Base-by-base conservation (phyloP, 768 basidiomycete species). In the Pleurotus platypus region DNA sequence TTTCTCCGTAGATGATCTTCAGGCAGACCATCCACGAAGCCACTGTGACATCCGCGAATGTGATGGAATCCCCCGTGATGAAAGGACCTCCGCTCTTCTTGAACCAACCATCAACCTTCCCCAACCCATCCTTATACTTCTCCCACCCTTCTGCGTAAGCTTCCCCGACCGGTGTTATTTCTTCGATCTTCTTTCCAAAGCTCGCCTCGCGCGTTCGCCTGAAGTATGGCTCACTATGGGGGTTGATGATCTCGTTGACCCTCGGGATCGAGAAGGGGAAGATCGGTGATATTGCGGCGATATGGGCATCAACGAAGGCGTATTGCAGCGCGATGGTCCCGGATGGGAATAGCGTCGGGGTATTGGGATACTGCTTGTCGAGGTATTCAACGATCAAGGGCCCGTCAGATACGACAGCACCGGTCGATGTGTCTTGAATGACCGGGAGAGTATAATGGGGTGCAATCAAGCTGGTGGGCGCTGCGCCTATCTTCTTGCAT, bases 341-440 rank as follows among this genome's bases (percentile, higher is more conserved):
- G 27, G 27, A 8, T n/a, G 50, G 50, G n/a, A 53, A 37, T 2
- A 53, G 12, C 35, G 6, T 40, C 3, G 27, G 35, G 5, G 50
- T 53, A 22, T 67, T 64, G 0, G 77, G 76, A 62, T 78, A 80
- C 8, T 68, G 64, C 3, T 66, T 62, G 53, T 80, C 78, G 53
- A 80, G 65, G 62, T 81, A 78, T 2, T 62, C 56, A 0, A 73
- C 76, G 58, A 81, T 79, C 37, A 54, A 58, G 8, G 61, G 53
- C 1, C 76, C 76, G 35, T 81, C 75, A 7, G 69, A 58, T 38
- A 78, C 47, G 24, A 69, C 51, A 0, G 60, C 55, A 4, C 68
- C 65, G 6, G 77, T 78, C 48, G 62, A 62, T 0, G 67, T 71
- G 60, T 81, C 78, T 55, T 75, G 59, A 46, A 79, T 72, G 39